Conservation (phyloP, 495 filamentous ascomycete genomes). For the Penicillium riverlandense region DNA sequence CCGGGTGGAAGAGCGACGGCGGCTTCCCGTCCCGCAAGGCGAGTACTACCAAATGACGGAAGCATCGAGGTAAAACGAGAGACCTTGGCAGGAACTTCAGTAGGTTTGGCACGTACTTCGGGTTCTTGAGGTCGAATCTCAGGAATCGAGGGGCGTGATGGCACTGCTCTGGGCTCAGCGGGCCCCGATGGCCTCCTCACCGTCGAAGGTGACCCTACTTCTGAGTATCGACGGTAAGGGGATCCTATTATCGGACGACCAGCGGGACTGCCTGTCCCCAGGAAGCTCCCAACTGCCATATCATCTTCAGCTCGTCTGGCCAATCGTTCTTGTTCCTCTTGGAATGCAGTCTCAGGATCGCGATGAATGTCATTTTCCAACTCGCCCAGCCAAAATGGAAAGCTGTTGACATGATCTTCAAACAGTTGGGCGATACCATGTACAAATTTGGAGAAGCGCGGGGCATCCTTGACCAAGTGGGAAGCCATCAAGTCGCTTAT, state of each 20-base stretch:
- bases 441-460: slow-evolving; percentile 92
- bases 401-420: slow-evolving; percentile 90
- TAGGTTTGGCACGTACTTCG: slow-evolving; percentile 8
- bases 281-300: slow-evolving; percentile 79
- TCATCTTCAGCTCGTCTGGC: slow-evolving; percentile 77
- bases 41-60: slow-evolving; percentile 69
- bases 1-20: slow-evolving; percentile 63
- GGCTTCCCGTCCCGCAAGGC: slow-evolving; percentile 41
- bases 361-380: slow-evolving; percentile 87
- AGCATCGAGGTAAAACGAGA: slow-evolving; percentile 52
- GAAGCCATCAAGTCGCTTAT: slow-evolving; percentile 82
- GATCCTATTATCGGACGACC: slow-evolving; percentile 49
- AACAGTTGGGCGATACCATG: slow-evolving; percentile 88
- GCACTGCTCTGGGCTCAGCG: slow-evolving; percentile 9
- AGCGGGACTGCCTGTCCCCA: slow-evolving; percentile 44
- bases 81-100: slow-evolving; percentile 11
- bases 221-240: slow-evolving; percentile 33
- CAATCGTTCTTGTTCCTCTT: slow-evolving; percentile 78
- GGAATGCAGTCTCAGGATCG: slow-evolving; percentile 85
- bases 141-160: slow-evolving; percentile 15
- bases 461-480: slow-evolving; percentile 82
- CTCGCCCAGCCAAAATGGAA: slow-evolving; percentile 92
- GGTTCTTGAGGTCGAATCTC: slow-evolving; percentile 10
- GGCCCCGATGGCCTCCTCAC: slow-evolving; percentile 17
- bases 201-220: slow-evolving; percentile 14